Evolutionary conservation across 179 eudicot genomes (phyloP).

Genomic region (Sideroxylon spinosum): DNA sequence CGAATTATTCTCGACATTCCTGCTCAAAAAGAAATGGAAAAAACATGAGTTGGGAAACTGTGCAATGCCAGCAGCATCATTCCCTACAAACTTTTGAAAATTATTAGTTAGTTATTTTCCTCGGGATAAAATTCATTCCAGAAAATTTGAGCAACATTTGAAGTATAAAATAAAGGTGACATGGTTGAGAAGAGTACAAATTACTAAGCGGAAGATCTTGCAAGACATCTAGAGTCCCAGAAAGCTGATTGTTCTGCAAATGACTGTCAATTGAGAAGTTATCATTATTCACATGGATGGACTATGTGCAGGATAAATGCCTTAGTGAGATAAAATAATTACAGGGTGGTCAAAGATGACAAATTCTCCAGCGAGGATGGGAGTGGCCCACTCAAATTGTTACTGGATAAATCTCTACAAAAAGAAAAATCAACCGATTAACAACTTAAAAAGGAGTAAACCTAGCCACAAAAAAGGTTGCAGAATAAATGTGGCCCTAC

Average conservation of each 20-base stretch:
- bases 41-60: background rate
- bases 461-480: conserved; percentile 5
- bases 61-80: background rate
- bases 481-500: conserved; percentile 36
- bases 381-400: conserved; percentile 68
- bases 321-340: conserved; percentile 27
- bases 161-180: background rate
- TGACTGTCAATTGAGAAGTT: conserved; percentile 49
- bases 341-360: conserved; percentile 69
- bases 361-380: conserved; percentile 63
- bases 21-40: conserved; percentile 25
- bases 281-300: conserved; percentile 20
- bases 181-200: conserved; percentile 52
- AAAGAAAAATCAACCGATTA: conserved; percentile 12
- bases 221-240: conserved; percentile 86
- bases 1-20: conserved; percentile 69
- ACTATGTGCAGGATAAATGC: conserved; percentile 8
- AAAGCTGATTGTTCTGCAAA: conserved; percentile 87
- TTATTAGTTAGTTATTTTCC: background rate
- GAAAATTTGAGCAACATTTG: background rate
- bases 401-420: conserved; percentile 70
- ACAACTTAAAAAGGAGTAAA: background rate
- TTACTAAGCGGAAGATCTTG: conserved; percentile 77
- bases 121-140: background rate
- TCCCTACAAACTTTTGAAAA: background rate